Base-by-base conservation (phyloP, 257 asterid species). In the Ilex aquifolium region DNA sequence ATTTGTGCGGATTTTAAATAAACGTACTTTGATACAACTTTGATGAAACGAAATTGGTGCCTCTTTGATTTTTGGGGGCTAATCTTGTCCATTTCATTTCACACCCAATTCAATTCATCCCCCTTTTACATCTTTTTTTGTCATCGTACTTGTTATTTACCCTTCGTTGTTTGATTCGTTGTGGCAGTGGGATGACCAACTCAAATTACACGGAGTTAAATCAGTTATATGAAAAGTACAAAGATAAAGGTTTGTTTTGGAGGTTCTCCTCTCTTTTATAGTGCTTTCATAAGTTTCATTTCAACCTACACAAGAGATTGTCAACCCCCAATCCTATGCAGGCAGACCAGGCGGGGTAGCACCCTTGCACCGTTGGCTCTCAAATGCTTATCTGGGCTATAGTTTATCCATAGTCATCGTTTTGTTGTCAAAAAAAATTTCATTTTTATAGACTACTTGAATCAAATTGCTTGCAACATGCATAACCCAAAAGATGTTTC, bases 131-230 rank as follows among this genome's bases (percentile, higher is more conserved):
- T 36, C 42, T 36, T 46, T 46, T 5, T 46, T 46, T 46, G 52
- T 11, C 13, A 46, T 46, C 10, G 52, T 7, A 6, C 6, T 46
- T 46, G 42, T 46, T 46, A 12, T 11, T 46, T 46, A 0, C 3
- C 10, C 52, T 14, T 46, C 2, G 14, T 5, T 46, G 13, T 49
- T 58, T 60, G 32, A 49, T 63, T 73, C 56, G 44, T 69, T 53
- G 29, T 56, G 65, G 69, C 77, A 88, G 96, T 65, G 97, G 97
- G 76, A 73, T 88, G 95, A 90, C 97, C 56, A 88, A 85, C 76
- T 80, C 97, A 17, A 90, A 88, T 78, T 90, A 90, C 77, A 66
- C 74, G 0, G 96, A 88, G 84, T 75, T 90, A 40, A 88, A 85
- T 69, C 86, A 83, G 56, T 77, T 85, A 67, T 83, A 90, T 44